These are phyloP conservation scores for Canariomyces notabilis DNA, from an alignment of 2,329 filamentous ascomycete species.

Conservation along the genomic window DNA sequence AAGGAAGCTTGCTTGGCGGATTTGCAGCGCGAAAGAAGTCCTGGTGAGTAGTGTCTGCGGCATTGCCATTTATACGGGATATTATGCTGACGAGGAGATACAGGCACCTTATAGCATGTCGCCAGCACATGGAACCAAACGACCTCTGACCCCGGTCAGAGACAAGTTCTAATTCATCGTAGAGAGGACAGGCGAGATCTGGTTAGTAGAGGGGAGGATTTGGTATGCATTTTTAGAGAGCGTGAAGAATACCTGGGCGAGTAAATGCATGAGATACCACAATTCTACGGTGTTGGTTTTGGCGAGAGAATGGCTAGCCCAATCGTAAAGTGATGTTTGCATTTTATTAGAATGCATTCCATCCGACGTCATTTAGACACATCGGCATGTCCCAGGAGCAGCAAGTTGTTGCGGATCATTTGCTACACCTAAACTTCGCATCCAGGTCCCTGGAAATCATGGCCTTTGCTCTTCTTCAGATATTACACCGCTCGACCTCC, in stretches of 20 bases:
- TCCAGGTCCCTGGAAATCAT: no score
- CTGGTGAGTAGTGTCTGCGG: conserved; percentile 55
- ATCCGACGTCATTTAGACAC: no score
- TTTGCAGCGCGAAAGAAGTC: conserved; percentile 93
- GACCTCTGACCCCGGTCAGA: conserved; percentile 53
- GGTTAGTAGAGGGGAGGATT: conserved; percentile 1
- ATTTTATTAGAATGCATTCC: background rate
- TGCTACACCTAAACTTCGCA: no score
- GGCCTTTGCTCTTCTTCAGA: no score
- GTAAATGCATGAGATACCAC: conserved; percentile 16
- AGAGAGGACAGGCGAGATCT: conserved; percentile 2
- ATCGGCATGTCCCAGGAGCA: no score
- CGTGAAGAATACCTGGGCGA: background rate
- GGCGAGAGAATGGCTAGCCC: background rate
- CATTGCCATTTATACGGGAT: background rate
- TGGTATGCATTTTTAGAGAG: conserved; percentile 6
- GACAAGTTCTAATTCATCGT: conserved; percentile 35
- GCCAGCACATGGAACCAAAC: conserved; percentile 55
- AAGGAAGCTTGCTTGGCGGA: conserved; percentile 84
- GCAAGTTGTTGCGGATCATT: no score
- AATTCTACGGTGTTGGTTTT: conserved; percentile 1
- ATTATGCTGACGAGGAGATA: conserved; percentile 1
- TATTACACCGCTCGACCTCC: no score
- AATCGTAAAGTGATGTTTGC: background rate
- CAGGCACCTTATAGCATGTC: conserved; percentile 71